Conservation (phyloP, 148 eudicot species). For the Suaeda aralocaspica region DNA sequence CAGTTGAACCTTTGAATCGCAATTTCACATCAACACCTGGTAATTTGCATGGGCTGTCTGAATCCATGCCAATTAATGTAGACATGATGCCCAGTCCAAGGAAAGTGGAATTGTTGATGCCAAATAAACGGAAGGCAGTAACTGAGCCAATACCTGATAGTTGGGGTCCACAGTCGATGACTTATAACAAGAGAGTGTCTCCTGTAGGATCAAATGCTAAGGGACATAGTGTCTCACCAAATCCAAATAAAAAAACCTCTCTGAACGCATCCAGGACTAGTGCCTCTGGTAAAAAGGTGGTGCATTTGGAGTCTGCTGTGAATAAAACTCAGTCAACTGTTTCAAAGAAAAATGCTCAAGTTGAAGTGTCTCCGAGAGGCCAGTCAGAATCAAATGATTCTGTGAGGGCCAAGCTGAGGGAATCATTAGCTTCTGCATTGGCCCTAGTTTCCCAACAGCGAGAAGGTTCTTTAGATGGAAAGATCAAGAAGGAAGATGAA, state of each 20-base stretch:
- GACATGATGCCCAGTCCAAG: slow-evolving; percentile 25
- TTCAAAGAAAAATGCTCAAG: slow-evolving; percentile 39
- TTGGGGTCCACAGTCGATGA: slow-evolving; percentile 28
- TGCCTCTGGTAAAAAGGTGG: slow-evolving; percentile 45
- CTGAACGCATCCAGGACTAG: slow-evolving; percentile 25
- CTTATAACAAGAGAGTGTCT: slow-evolving; percentile 35
- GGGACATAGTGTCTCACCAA: slow-evolving; percentile 23
- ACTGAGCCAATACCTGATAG: slow-evolving; percentile 30
- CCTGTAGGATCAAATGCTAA: slow-evolving; percentile 26
- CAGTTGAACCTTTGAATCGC: slow-evolving; percentile 32
- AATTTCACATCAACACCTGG: slow-evolving; percentile 26
- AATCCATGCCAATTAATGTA: slow-evolving; percentile 22
- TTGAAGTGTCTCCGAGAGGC: slow-evolving; percentile 40
- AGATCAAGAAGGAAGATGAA: slow-evolving; percentile 22
- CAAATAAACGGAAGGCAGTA: slow-evolving; percentile 59
- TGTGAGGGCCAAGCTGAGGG: slow-evolving; percentile 87
- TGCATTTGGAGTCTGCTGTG: slow-evolving; percentile 39
- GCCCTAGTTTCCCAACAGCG: slow-evolving; percentile 50
- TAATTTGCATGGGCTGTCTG: slow-evolving; percentile 24
- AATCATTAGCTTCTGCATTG: slow-evolving; percentile 76
- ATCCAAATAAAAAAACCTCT: slow-evolving; percentile 23
- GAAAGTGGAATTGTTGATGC: slow-evolving; percentile 27
- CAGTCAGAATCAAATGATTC: slow-evolving; percentile 51
- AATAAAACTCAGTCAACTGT: slow-evolving; percentile 45
- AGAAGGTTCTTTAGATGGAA: slow-evolving; percentile 30